A percentile compares a stretch with the other conserved stretches of the same genome.
Conservation (phyloP, 257 asterid genomes). For the Gynochthodes officinalis region DNA sequence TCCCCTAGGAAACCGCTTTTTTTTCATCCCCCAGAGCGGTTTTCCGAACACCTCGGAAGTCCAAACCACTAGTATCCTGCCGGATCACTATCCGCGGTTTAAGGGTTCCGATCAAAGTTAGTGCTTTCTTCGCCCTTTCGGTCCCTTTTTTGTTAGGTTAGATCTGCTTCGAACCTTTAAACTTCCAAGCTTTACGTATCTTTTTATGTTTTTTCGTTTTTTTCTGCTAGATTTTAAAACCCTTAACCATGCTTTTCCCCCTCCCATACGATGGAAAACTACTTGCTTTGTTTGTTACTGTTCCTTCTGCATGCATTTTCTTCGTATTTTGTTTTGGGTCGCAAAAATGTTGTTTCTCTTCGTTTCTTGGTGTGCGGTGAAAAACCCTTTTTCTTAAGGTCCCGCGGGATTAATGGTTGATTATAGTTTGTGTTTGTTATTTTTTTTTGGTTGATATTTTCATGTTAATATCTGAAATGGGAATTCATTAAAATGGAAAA, state of each 20-base stretch:
- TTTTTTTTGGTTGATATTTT: background rate
- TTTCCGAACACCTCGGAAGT: conserved; percentile 15
- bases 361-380: background rate
- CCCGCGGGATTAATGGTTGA: background rate
- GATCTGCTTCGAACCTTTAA: conserved; percentile 1
- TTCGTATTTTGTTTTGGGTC: background rate
- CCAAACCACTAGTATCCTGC: background rate
- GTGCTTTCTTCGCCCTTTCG: background rate
- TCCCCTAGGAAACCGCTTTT: conserved; percentile 29
- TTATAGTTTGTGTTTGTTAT: background rate
- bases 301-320: background rate
- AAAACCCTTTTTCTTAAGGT: background rate
- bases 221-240: too few relatives aligned
- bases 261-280: background rate
- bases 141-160: conserved; percentile 9
- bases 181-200: background rate
- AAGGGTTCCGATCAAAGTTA: conserved; percentile 9
- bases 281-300: background rate
- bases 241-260: background rate
- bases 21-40: conserved; percentile 21
- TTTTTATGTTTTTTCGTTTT: background rate
- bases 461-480: background rate
- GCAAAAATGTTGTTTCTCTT: background rate
- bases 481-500: background rate
- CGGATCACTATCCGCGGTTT: conserved; percentile 12